phyloP scores from a whole-genome alignment of 2,329 filamentous ascomycete genomes.

The Microsporum ferrugineum region DNA sequence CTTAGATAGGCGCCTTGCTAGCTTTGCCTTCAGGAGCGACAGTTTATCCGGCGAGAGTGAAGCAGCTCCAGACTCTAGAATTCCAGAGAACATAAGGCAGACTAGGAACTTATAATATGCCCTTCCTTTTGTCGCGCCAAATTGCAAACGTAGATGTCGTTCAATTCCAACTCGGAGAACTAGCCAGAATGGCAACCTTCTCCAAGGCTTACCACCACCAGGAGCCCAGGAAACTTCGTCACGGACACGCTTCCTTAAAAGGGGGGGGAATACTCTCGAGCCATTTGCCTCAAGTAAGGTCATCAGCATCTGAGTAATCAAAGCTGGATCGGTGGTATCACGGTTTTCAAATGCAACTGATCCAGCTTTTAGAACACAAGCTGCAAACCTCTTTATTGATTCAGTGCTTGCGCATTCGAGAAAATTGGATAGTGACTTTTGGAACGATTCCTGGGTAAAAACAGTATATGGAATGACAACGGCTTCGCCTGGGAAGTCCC shows the following conservation, averaged over 20 bases:
- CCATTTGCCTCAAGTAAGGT: slow-evolving; percentile 49
- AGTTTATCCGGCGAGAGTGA: slow-evolving; percentile 26
- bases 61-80: slow-evolving; percentile 35
- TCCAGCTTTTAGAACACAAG: slow-evolving; percentile 43
- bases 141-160: slow-evolving; percentile 33
- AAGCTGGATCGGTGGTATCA: slow-evolving; percentile 45
- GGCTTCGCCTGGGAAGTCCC: slow-evolving; percentile 49
- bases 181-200: slow-evolving; percentile 52
- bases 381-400: slow-evolving; percentile 43
- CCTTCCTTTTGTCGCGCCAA: slow-evolving; percentile 30
- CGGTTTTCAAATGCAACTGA: slow-evolving; percentile 42
- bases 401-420: slow-evolving; percentile 47
- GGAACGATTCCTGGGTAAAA: slow-evolving; percentile 37
- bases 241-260: slow-evolving; percentile 47
- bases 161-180: slow-evolving; percentile 48
- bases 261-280: slow-evolving; percentile 20
- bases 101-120: slow-evolving; percentile 49
- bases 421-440: slow-evolving; percentile 39
- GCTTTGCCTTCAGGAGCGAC: slow-evolving; percentile 40
- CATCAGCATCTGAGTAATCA: slow-evolving; percentile 51
- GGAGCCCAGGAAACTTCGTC: slow-evolving; percentile 49
- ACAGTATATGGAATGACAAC: slow-evolving; percentile 35
- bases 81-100: slow-evolving; percentile 35
- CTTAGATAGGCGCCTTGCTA: slow-evolving; percentile 49
- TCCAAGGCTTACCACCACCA: slow-evolving; percentile 45